Evolutionary conservation across 2,329 filamentous ascomycete genomes (phyloP).

Genomic region (Alternaria gansuensis): DNA sequence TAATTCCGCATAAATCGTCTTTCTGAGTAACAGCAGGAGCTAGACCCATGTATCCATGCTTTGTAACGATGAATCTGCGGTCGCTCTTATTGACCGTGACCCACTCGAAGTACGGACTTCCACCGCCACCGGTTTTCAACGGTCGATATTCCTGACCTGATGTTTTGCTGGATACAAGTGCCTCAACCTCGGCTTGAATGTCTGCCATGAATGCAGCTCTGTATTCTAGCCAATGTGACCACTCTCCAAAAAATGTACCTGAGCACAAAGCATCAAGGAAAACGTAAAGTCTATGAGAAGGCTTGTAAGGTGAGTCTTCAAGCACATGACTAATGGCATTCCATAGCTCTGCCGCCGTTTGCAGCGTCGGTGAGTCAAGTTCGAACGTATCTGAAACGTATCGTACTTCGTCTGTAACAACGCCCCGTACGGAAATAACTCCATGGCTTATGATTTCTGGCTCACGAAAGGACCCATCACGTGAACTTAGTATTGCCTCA

Average conservation of each 20-base stretch:
- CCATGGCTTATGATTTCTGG: background rate
- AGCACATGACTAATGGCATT: background rate
- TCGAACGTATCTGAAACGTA: background rate
- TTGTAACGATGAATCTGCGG: background rate
- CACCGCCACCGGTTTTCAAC: background rate
- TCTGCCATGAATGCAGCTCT: background rate
- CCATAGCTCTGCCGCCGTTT: background rate
- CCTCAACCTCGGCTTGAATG: background rate
- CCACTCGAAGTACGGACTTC: too few species aligned
- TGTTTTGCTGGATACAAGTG: background rate
- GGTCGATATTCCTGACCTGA: background rate
- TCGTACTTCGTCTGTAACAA: background rate
- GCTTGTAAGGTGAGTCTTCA: background rate
- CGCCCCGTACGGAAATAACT: background rate
- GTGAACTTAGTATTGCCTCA: background rate
- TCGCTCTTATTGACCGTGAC: too few species aligned
- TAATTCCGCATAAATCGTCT: background rate
- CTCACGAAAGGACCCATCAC: background rate
- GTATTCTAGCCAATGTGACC: background rate
- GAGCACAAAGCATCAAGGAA: background rate
- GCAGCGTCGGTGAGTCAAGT: background rate
- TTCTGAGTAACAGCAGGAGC: background rate
- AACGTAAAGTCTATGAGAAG: background rate
- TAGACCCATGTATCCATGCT: background rate
- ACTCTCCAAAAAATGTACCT: background rate